Percentiles rank a stretch among this genome's conserved stretches.
Conservation (phyloP, 2,329 filamentous ascomycete species). For the Venturia carpophila region DNA sequence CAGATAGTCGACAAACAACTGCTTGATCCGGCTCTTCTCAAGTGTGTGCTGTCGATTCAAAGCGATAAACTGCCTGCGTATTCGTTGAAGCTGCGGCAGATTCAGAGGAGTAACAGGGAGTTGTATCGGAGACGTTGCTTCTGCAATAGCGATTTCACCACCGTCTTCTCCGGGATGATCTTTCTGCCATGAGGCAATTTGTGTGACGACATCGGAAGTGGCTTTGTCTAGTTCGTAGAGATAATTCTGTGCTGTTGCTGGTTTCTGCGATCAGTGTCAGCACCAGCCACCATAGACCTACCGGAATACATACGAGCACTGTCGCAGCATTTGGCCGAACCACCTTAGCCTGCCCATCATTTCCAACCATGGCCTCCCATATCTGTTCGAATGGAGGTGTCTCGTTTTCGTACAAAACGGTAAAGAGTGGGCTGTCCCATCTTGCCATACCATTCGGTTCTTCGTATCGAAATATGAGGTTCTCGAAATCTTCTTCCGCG, state of each 20-base stretch:
- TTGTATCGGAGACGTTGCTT: conserved; percentile 51
- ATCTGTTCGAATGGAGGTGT: conserved; percentile 59
- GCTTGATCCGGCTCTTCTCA: conserved; percentile 31
- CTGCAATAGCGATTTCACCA: conserved; percentile 48
- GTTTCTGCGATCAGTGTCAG: conserved; percentile 39
- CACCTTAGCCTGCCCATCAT: conserved; percentile 54
- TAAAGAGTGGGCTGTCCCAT: conserved; percentile 80
- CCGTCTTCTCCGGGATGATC: conserved; percentile 56
- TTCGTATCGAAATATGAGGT: conserved; percentile 74
- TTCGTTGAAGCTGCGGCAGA: conserved; percentile 66
- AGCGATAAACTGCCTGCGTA: conserved; percentile 68
- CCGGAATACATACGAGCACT: conserved; percentile 42
- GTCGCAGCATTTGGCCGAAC: conserved; percentile 71
- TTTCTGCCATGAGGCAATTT: conserved; percentile 60
- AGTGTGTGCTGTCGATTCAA: conserved; percentile 60
- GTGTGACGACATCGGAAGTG: conserved; percentile 67
- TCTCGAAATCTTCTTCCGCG: conserved; percentile 60
- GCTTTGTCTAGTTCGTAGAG: conserved; percentile 71
- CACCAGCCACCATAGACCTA: background rate
- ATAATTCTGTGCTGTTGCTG: conserved; percentile 57
- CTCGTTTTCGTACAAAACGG: conserved; percentile 67
- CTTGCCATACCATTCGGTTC: conserved; percentile 78
- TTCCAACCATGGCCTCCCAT: conserved; percentile 62
- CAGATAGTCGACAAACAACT: conserved; percentile 36
- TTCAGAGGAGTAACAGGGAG: conserved; percentile 60